Conservation (phyloP, 2,329 filamentous ascomycete species). For the Neopestalotiopsis sp. region DNA sequence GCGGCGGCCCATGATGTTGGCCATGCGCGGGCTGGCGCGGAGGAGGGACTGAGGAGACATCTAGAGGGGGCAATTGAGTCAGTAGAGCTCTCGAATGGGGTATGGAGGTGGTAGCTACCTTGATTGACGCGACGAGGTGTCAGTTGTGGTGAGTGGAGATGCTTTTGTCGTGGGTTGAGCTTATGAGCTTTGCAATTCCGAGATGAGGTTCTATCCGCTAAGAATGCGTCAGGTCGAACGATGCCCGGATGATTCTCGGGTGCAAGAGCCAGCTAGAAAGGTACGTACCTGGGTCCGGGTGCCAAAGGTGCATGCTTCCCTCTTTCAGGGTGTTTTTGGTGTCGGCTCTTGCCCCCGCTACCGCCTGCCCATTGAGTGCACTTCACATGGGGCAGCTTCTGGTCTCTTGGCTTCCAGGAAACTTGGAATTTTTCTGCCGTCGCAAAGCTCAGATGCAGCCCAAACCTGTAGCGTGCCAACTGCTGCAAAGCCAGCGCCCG, state of each 20-base stretch:
- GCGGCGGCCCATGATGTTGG: conserved; percentile 79
- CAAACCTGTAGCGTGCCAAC: not conserved
- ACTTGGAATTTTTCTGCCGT: conserved; percentile 9
- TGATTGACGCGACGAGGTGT: not conserved
- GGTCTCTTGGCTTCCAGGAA: not conserved
- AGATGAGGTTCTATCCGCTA: conserved; percentile 1
- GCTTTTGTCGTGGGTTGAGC: conserved; percentile 7
- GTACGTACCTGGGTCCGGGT: not conserved
- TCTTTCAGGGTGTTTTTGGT: not conserved
- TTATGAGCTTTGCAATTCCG: conserved; percentile 4
- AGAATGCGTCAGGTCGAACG: conserved; percentile 11
- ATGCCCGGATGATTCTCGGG: conserved; percentile 13
- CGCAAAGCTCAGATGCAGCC: not conserved
- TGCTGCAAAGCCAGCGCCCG: not conserved
- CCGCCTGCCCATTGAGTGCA: conserved; percentile 7
- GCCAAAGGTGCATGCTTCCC: not conserved
- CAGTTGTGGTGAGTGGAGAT: conserved; percentile 17
- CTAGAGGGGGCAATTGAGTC: conserved; percentile 58
- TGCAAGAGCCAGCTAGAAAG: not conserved
- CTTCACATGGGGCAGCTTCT: not conserved
- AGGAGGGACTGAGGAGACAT: conserved; percentile 77
- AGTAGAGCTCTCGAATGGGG: not conserved
- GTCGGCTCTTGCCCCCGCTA: not conserved
- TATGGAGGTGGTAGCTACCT: not conserved
- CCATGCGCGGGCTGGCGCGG: conserved; percentile 64